Evolutionary conservation across 2,329 filamentous ascomycete species (phyloP), one percentile per base, ranked within the genome.

Genomic region (Cladophialophora immunda): DNA sequence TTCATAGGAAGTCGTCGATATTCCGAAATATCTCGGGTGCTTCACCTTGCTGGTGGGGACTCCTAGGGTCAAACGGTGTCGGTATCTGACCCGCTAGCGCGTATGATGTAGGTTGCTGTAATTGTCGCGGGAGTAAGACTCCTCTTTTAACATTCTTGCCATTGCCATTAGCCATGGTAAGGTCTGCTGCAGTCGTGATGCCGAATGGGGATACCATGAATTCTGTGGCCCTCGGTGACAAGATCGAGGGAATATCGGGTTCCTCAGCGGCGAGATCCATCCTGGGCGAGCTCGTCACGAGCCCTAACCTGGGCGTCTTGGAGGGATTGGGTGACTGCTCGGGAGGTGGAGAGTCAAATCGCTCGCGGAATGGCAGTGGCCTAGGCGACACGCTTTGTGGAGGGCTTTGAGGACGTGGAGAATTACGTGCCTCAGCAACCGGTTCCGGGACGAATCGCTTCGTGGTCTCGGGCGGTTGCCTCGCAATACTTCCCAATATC

Each of bases 181-280:
- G 69, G 66, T 80, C 78, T 32, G 78, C 78, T 13, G 75, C 75
- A 19, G 72, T 69, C 13, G 75, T 75, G 19, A 76, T 75, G 4
- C 77, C 75, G 60, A 81, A 75, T 3, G 79, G 76, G 6, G 77
- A 76, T 4, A 78, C 75, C 68, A 81, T 72, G 64, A 83, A 83
- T 47, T 79, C 78, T 7, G 76, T 78, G 2, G 80, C 80, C 50
- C 81, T 75, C 2, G 82, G 82, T 2, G 82, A 83, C 60, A 83
- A 79, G 9, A 83, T 62, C 3, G 77, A 79, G 15, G 76, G 75
- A 3, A 75, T 76, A 30, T 76, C 72, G 4, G 80, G 78, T 66
- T 80, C 78, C 47, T 79, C 76, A 68, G 77, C 75, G 56, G 79
- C 78, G 4, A 79, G 68, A 65, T 79, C 77, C 65, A 78, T 78